Evolutionary conservation across 2,329 filamentous ascomycete genomes (phyloP).

Genomic region (Trichoderma aggressivum): DNA sequence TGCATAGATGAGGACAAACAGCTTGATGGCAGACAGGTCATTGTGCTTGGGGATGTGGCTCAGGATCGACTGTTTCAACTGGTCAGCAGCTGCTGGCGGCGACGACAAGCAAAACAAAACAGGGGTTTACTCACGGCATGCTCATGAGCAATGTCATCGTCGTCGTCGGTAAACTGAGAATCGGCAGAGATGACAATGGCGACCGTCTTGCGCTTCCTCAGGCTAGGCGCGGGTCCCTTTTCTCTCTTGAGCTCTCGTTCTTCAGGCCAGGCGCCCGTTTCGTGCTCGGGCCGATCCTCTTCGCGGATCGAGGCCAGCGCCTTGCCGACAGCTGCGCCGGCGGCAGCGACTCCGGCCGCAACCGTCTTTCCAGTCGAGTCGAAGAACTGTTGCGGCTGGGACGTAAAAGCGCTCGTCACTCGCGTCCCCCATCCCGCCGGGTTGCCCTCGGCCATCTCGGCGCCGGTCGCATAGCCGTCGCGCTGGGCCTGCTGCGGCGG

Average conservation of each 20-base stretch:
- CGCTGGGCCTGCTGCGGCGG: constrained; percentile 22
- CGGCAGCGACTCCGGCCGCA: constrained; percentile 76
- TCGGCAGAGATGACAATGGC: constrained; percentile 86
- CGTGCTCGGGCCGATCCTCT: constrained; percentile 77
- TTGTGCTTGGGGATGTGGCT: constrained; percentile 80
- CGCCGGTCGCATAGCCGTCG: constrained; percentile 40
- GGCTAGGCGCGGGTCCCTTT: constrained; percentile 33
- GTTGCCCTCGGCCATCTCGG: constrained; percentile 12
- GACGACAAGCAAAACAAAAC: too few relatives aligned
- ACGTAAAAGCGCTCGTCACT: constrained; percentile 78
- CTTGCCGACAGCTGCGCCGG: constrained; percentile 76
- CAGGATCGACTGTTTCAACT: constrained; percentile 65
- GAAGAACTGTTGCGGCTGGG: constrained; percentile 54
- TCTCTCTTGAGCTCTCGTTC: constrained; percentile 70
- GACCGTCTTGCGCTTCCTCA: constrained; percentile 69
- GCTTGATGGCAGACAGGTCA: constrained; percentile 68
- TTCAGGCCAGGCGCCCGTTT: constrained; percentile 90
- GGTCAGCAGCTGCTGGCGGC: constrained; percentile 16
- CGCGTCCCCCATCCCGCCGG: constrained; percentile 64
- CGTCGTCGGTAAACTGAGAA: constrained; percentile 53
- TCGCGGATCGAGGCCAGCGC: constrained; percentile 80
- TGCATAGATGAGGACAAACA: constrained; percentile 88
- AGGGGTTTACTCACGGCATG: constrained; percentile 66
- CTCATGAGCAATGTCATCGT: constrained; percentile 63
- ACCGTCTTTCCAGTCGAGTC: constrained; percentile 80